These are phyloP conservation scores for Leccinum fibrillosum DNA, from an alignment of 768 basidiomycete species.

Conservation along the genomic window DNA sequence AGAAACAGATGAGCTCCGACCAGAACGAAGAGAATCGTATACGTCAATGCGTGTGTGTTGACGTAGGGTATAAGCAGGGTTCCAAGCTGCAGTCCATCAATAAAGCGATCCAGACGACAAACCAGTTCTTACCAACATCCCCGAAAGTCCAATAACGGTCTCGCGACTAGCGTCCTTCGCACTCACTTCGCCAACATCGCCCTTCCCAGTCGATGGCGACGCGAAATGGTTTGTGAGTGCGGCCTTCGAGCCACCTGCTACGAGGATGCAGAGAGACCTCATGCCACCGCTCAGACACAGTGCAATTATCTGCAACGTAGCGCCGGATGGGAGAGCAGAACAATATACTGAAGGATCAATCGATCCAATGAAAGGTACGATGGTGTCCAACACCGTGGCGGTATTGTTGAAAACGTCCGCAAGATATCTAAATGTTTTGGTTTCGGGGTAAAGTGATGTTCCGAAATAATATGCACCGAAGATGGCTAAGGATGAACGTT, in stretches of 20 bases:
- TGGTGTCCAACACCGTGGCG: conserved; percentile 54
- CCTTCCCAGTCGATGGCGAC: conserved; percentile 44
- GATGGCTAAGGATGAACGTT: conserved; percentile 46
- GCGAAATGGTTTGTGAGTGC: conserved; percentile 68
- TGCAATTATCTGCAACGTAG: conserved; percentile 41
- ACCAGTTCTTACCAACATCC: conserved; percentile 54
- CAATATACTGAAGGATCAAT: conserved; percentile 28
- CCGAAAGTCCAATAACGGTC: conserved; percentile 62
- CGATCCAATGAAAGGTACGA: conserved; percentile 52
- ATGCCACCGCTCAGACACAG: conserved; percentile 59
- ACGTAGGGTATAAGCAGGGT: conserved; percentile 57
- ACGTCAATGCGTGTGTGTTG: conserved; percentile 46
- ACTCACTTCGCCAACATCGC: conserved; percentile 68
- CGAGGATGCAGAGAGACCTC: conserved; percentile 59
- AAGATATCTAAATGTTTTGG: conserved; percentile 64
- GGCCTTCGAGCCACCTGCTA: conserved; percentile 67
- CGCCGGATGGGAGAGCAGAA: conserved; percentile 30
- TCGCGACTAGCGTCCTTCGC: conserved; percentile 74
- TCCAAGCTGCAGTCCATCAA: conserved; percentile 43
- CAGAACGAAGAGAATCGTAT: conserved; percentile 47
- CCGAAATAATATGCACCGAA: conserved; percentile 59
- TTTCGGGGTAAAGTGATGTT: conserved; percentile 64
- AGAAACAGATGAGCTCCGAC: conserved; percentile 51
- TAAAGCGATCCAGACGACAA: background rate
- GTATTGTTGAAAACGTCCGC: conserved; percentile 67